These are phyloP conservation scores for Sporothrix dimorphospora DNA, from an alignment of 2,329 filamentous ascomycete species.

Conservation along the genomic window DNA sequence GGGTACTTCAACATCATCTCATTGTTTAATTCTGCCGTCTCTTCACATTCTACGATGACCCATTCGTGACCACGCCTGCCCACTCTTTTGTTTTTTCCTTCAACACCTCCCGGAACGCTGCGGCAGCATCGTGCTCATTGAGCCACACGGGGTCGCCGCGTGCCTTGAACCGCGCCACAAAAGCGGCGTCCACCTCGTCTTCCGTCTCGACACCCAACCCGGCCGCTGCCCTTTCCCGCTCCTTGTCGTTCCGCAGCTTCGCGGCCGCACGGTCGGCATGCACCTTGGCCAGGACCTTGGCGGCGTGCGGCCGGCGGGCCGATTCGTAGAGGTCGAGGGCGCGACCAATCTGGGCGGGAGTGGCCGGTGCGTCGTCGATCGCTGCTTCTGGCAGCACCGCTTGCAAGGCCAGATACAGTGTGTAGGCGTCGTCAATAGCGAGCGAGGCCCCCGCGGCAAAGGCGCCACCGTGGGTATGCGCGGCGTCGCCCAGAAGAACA, in stretches of 20 bases:
- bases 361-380: too few relatives aligned
- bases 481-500: slow-evolving; percentile 5
- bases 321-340: background rate
- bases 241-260: background rate
- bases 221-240: background rate
- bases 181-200: background rate
- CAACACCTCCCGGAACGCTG: background rate
- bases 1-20: too few relatives aligned
- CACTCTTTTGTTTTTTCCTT: background rate
- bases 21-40: background rate
- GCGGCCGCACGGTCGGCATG: slow-evolving; percentile 10
- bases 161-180: background rate
- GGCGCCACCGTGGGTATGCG: slow-evolving; percentile 26
- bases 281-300: slow-evolving; percentile 6
- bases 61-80: background rate
- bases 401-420: slow-evolving; percentile 21
- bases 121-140: slow-evolving; percentile 4
- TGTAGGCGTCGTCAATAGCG: slow-evolving; percentile 29
- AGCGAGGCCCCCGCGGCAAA: slow-evolving; percentile 28
- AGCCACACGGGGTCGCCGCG: background rate
- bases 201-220: background rate
- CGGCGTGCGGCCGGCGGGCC: background rate
- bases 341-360: background rate
- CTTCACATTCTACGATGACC: background rate
- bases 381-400: too few relatives aligned